Conservation (phyloP, 1,284 basidiomycete genomes). For the Trametes versicolor region DNA sequence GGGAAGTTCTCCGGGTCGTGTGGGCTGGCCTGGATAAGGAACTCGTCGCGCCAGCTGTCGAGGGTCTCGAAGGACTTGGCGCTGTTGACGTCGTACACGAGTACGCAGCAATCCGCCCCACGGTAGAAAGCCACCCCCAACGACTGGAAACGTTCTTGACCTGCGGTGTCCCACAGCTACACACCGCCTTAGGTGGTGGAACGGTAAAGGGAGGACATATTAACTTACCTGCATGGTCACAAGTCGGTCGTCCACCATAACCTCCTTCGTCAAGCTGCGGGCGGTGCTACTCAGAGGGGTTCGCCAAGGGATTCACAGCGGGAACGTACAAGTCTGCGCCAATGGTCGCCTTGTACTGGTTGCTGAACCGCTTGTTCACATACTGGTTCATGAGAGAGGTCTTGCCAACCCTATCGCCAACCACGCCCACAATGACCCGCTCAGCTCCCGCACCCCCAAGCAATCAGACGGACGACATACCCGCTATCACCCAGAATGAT, state of each 20-base stretch:
- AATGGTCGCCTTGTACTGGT: slow-evolving; percentile 99
- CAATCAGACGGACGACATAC: slow-evolving; percentile 59
- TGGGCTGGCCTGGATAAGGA: slow-evolving; percentile 97
- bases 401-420: slow-evolving; percentile 88
- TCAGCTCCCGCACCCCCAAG: slow-evolving; percentile 16
- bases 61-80: slow-evolving; percentile 98
- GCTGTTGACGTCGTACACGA: slow-evolving; percentile 99
- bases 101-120: slow-evolving; percentile 98
- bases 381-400: slow-evolving; percentile 99
- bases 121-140: slow-evolving; percentile 99
- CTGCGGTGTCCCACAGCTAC: slow-evolving; percentile 99
- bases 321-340: slow-evolving; percentile 86
- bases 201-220: background rate
- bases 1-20: slow-evolving; percentile 99
- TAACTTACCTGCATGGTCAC: slow-evolving; percentile 95
- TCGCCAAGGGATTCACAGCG: background rate
- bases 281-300: slow-evolving; percentile 23
- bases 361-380: slow-evolving; percentile 99
- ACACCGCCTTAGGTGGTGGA: slow-evolving; percentile 19
- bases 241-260: slow-evolving; percentile 97
- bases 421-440: slow-evolving; percentile 19
- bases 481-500: slow-evolving; percentile 99
- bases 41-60: slow-evolving; percentile 98
- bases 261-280: slow-evolving; percentile 93
- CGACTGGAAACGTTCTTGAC: slow-evolving; percentile 99